Evolutionary conservation across 345 rosid genomes (phyloP).

Genomic region (Hypericum perforatum): DNA sequence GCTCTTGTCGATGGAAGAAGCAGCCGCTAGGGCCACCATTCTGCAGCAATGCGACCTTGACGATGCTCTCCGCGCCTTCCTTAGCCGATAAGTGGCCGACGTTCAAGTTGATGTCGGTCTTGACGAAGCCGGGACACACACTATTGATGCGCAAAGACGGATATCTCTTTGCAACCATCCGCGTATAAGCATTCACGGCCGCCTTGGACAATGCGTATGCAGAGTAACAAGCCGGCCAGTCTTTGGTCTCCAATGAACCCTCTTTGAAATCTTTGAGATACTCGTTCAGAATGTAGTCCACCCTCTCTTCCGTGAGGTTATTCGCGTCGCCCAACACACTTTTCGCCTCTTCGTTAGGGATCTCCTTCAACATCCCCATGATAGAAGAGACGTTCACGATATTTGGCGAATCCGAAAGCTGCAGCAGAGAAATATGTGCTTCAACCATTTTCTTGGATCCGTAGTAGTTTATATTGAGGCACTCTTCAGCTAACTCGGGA

Average conservation of each 20-base stretch:
- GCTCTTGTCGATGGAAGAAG: constrained; percentile 6
- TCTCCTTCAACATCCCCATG: constrained; percentile 12
- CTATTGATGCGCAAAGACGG: constrained; percentile 16
- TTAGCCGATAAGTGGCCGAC: constrained; percentile 3
- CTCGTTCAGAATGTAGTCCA: constrained; percentile 19
- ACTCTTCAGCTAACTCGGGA: constrained; percentile 11
- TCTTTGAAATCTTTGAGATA: constrained; percentile 21
- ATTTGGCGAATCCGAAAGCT: constrained; percentile 10
- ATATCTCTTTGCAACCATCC: constrained; percentile 15
- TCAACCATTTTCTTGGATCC: constrained; percentile 15
- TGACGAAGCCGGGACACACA: constrained; percentile 26
- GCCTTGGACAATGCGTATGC: constrained; percentile 25
- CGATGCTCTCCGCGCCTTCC: constrained; percentile 15
- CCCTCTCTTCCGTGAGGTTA: constrained; percentile 22
- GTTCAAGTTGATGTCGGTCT: constrained; percentile 16
- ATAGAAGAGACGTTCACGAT: constrained; percentile 18
- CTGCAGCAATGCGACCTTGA: constrained; percentile 14
- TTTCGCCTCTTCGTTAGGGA: constrained; percentile 21
- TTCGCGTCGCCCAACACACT: constrained; percentile 11
- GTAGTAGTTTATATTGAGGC: constrained; percentile 18
- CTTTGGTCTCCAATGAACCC: constrained; percentile 15
- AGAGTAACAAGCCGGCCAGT: constrained; percentile 14
- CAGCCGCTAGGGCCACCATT: constrained; percentile 13
- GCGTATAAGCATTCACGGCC: constrained; percentile 23
- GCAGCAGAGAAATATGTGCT: constrained; percentile 14